phyloP scores from a whole-genome alignment of 805 yeast genomes.

The Saccharomycopsis olivae region DNA sequence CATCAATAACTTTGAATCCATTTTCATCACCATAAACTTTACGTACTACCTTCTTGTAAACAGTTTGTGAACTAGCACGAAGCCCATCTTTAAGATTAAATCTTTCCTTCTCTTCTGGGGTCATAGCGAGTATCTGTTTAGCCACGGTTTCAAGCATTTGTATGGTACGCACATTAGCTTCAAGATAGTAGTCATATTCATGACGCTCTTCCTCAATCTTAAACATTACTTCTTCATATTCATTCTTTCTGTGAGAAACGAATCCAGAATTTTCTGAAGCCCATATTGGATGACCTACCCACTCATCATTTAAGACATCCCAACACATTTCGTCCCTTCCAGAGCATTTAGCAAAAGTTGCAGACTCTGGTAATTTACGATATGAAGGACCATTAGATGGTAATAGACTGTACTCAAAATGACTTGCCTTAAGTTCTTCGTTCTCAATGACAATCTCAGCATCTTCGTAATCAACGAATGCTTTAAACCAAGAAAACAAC shows the following conservation, averaged over 20 bases:
- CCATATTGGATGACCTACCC: conserved; percentile 99
- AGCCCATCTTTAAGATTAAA: conserved; percentile 91
- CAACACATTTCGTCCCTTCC: conserved; percentile 99
- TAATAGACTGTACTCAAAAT: conserved; percentile 8
- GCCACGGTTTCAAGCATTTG: conserved; percentile 94
- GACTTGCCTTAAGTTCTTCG: not conserved
- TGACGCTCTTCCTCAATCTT: conserved; percentile 97
- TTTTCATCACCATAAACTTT: conserved; percentile 91
- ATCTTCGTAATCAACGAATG: conserved; percentile 72
- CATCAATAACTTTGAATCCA: conserved; percentile 93
- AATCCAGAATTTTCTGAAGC: conserved; percentile 99
- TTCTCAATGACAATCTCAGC: conserved; percentile 1
- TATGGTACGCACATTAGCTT: conserved; percentile 86
- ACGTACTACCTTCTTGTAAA: conserved; percentile 86
- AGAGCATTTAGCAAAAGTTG: conserved; percentile 93
- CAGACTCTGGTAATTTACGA: conserved; percentile 60
- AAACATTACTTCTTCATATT: conserved; percentile 90
- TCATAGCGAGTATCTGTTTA: conserved; percentile 86
- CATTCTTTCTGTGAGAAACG: conserved; percentile 97
- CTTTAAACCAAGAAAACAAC: conserved; percentile 82
- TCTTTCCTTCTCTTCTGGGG: conserved; percentile 74
- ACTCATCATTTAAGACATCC: conserved; percentile 96
- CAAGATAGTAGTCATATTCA: conserved; percentile 94
- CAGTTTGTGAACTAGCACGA: conserved; percentile 84
- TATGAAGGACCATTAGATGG: conserved; percentile 19